phyloP scores from a whole-genome alignment of 75 land plant genomes.

The Selaginella tamariscina region DNA sequence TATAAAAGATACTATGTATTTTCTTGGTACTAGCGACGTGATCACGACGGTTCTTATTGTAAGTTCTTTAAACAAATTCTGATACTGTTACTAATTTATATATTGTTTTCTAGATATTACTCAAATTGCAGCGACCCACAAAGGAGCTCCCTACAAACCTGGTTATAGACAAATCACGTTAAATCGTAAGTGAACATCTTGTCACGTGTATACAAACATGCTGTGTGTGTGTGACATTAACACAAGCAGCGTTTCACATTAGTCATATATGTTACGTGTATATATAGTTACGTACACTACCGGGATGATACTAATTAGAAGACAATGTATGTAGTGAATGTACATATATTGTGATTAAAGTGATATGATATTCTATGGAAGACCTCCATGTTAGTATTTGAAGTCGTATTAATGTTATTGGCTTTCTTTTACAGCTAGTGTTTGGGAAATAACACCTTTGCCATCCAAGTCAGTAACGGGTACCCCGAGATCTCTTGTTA shows the following conservation, averaged over 20 bases:
- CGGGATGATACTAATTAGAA: too few species aligned
- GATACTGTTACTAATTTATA: background rate
- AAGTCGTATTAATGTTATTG: too few species aligned
- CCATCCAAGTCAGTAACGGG: background rate
- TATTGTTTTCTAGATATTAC: background rate
- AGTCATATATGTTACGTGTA: too few species aligned
- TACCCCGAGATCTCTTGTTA: constrained; percentile 1
- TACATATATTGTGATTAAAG: too few species aligned
- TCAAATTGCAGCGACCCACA: background rate
- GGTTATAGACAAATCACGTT: background rate
- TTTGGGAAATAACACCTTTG: constrained; percentile 2
- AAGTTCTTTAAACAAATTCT: background rate
- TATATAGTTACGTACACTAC: too few species aligned
- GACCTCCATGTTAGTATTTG: too few species aligned
- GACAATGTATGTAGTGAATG: too few species aligned
- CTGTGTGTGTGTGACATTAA: too few species aligned
- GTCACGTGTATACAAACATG: too few species aligned
- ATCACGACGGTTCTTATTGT: constrained; percentile 36
- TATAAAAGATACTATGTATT: constrained; percentile 25
- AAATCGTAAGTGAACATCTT: background rate
- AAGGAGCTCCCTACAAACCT: background rate
- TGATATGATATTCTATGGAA: too few species aligned
- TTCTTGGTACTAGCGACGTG: constrained; percentile 29
- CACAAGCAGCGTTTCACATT: background rate
- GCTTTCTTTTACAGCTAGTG: background rate